phyloP scores from a whole-genome alignment of 208 protist species.

The Willaertia magna region DNA sequence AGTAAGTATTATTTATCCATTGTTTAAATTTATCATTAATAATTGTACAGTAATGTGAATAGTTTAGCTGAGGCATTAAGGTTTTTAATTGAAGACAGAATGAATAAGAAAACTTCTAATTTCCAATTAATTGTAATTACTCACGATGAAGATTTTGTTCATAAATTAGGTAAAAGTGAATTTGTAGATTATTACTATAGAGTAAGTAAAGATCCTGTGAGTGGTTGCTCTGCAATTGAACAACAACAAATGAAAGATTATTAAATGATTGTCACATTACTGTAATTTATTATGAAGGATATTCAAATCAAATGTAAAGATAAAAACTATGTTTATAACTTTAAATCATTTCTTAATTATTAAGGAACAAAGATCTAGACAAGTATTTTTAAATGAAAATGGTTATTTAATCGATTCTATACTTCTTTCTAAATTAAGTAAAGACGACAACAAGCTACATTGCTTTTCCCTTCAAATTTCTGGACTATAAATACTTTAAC shows the following conservation, averaged over 20 bases:
- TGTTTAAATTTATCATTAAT: neutral
- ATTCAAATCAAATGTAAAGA: no score
- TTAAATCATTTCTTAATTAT: no score
- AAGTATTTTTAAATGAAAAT: no score
- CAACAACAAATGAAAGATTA: neutral
- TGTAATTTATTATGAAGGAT: no score
- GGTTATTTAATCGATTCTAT: no score
- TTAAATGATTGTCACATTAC: no score
- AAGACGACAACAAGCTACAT: no score
- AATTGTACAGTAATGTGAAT: slow-evolving; percentile 51
- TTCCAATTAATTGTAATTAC: slow-evolving; percentile 99
- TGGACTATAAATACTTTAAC: no score
- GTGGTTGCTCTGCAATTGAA: neutral
- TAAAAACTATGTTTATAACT: no score
- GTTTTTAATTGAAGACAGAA: slow-evolving; percentile 57
- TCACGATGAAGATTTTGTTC: slow-evolving; percentile 97
- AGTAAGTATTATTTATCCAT: neutral
- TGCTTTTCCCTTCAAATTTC: no score
- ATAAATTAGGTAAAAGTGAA: neutral
- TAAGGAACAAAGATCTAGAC: no score
- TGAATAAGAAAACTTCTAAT: slow-evolving; percentile 55
- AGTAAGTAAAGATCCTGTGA: neutral
- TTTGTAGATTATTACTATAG: neutral
- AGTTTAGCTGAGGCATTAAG: slow-evolving; percentile 59
- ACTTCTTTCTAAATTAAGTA: no score